A percentile compares a stretch with the other conserved stretches of the same genome.
Evolutionary conservation across 2,329 filamentous ascomycete genomes (phyloP).

Genomic region (Phaeosphaeriaceae sp.): DNA sequence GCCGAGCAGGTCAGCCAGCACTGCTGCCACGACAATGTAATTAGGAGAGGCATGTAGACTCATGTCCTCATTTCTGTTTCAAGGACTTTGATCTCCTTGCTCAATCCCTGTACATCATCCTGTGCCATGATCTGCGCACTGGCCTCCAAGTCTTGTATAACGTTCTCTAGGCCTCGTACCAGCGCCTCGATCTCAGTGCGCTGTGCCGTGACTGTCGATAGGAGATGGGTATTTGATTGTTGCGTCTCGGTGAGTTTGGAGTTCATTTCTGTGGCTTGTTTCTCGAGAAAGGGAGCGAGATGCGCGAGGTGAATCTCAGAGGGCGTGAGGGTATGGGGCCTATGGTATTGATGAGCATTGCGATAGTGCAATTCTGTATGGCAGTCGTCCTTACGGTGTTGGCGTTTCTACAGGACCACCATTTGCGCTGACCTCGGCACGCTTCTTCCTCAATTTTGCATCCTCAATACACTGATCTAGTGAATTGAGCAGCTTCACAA

Average conservation of each 20-base stretch:
- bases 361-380: neutral
- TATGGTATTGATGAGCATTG: constrained; percentile 34
- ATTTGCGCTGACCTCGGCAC: constrained; percentile 47
- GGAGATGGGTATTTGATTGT: constrained; percentile 59
- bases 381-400: constrained; percentile 55
- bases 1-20: neutral
- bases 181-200: constrained; percentile 63
- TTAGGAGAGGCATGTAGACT: neutral
- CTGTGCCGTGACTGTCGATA: constrained; percentile 60
- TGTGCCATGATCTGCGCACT: constrained; percentile 51
- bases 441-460: constrained; percentile 60
- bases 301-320: constrained; percentile 65
- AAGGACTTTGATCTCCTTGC: constrained; percentile 42
- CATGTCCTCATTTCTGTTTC: constrained; percentile 46
- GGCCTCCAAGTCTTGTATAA: constrained; percentile 64
- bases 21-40: neutral
- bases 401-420: constrained; percentile 43
- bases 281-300: constrained; percentile 61
- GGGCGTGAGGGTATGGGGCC: constrained; percentile 65
- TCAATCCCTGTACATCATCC: constrained; percentile 45
- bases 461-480: constrained; percentile 66
- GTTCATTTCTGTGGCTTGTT: constrained; percentile 58
- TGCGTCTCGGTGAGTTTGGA: constrained; percentile 58
- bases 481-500: constrained; percentile 64
- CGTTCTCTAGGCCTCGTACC: constrained; percentile 60